Conservation (phyloP, 805 yeast species). For the Nakazawaea ishiwadae region DNA sequence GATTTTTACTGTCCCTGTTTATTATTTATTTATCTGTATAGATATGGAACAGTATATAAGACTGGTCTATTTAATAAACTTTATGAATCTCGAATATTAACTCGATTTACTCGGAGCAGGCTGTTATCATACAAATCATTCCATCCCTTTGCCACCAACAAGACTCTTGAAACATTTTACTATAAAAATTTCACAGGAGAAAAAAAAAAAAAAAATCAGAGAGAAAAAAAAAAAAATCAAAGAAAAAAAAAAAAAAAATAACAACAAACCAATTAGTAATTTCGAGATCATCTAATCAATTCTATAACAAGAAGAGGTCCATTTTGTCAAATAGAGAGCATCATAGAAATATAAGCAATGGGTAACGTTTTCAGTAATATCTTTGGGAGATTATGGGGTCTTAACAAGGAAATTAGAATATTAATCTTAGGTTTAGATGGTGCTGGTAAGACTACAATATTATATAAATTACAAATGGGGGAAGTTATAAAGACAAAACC, state of each 20-base stretch:
- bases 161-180: no score
- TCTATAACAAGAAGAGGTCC: no score
- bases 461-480: constrained; percentile 83
- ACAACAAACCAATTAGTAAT: constrained; percentile 1
- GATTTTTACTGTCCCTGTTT: no score
- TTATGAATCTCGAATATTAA: no score
- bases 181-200: background rate
- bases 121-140: no score
- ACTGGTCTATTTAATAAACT: no score
- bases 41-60: no score
- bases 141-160: no score
- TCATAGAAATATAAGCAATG: constrained; percentile 36
- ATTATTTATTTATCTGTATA: no score
- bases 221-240: no score
- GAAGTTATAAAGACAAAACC: constrained; percentile 72
- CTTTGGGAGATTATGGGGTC: constrained; percentile 85
- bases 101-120: no score
- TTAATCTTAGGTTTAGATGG: constrained; percentile 91
- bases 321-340: background rate
- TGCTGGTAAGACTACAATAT: constrained; percentile 95
- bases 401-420: constrained; percentile 83
- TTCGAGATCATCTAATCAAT: no score
- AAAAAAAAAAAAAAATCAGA: constrained; percentile 1
- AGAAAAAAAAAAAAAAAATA: constrained; percentile 2
- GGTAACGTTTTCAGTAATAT: constrained; percentile 89